Evolutionary conservation across 148 eudicot genomes (phyloP), one percentile per base, ranked within the genome.

Genomic region (Persicaria maculosa): DNA sequence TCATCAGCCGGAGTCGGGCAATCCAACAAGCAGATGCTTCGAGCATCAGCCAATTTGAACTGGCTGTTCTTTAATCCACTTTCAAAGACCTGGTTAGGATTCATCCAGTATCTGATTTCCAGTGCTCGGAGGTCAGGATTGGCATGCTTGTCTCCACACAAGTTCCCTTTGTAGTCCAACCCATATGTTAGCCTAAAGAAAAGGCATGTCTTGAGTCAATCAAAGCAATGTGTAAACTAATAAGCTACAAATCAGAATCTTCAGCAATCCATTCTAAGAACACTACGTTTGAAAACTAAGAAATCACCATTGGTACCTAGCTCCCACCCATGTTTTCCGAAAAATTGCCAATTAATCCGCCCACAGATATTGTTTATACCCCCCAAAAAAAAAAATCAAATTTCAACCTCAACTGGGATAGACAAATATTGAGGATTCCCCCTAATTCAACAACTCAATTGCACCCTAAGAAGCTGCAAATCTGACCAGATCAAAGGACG

Each of bases 1-100:
- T 95, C 96, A 72, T 92, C 99, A 25, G 93, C 86, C 15, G 97
- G 97, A 74, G 81, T 82, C 15, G 99, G 99, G 72, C 99, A 95
- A 74, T 95, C 92, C 87, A 90, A 78, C 80, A 95, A 86, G 77
- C 99, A 95, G 75, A 95, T 90, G 77, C 88, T 88, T 72, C 97
- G 85, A 43, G 99, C 91, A 84, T 95, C 88, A 50, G 85, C 83
- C 50, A 95, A 90, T 80, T 84, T 78, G 80, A 84, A 84, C n/a
- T 78, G 77, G 64, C 82, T 85, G 70, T 84, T 76, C 79, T 91
- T 90, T 46, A 83, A 52, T 78, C 96, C 98, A 77, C 88, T 87
- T 83, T 92, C 90, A 73, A 83, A 90, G 79, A 95, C 96, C 80
- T 95, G 99, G 79, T 95, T 95, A 58, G 99, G 94, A 71, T 95